These are phyloP conservation scores for Psophocarpus tetragonolobus DNA, from an alignment of 306 rosid species.

Conservation along the genomic window DNA sequence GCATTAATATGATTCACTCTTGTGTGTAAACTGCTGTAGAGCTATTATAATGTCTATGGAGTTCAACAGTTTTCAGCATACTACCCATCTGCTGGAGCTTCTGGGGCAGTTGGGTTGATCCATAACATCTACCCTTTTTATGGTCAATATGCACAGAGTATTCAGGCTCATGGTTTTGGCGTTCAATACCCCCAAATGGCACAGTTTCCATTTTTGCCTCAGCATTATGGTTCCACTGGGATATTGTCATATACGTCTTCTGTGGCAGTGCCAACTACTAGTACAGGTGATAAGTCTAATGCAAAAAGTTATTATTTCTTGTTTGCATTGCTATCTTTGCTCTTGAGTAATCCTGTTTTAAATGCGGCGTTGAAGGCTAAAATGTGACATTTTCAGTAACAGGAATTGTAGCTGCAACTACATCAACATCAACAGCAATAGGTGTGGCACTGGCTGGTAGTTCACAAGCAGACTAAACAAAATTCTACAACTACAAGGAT, in stretches of 20 bases:
- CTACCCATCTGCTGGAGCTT: slow-evolving; percentile 53
- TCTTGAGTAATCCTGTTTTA: not conserved
- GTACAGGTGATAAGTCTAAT: slow-evolving; percentile 50
- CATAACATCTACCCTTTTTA: slow-evolving; percentile 73
- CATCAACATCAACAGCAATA: not conserved
- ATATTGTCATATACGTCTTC: slow-evolving; percentile 69
- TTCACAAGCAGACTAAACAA: slow-evolving; percentile 61
- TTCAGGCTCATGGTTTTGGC: slow-evolving; percentile 63
- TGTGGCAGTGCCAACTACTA: slow-evolving; percentile 45
- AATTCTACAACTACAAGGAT: slow-evolving; percentile 44
- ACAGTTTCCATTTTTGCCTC: slow-evolving; percentile 71
- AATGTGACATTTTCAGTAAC: slow-evolving; percentile 46
- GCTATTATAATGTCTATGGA: slow-evolving; percentile 77
- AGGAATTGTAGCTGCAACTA: not conserved
- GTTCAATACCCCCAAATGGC: slow-evolving; percentile 72
- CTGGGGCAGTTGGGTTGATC: slow-evolving; percentile 62
- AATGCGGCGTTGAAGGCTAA: slow-evolving; percentile 24
- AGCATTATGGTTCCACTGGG: slow-evolving; percentile 60
- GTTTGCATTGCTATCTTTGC: not conserved
- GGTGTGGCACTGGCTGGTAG: slow-evolving; percentile 29
- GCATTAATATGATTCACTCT: slow-evolving; percentile 1
- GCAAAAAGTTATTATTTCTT: not conserved
- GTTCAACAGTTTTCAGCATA: slow-evolving; percentile 80
- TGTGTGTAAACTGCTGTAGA: slow-evolving; percentile 45
- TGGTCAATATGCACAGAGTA: slow-evolving; percentile 66